Conservation (phyloP, 345 rosid species). For the Adansonia digitata region DNA sequence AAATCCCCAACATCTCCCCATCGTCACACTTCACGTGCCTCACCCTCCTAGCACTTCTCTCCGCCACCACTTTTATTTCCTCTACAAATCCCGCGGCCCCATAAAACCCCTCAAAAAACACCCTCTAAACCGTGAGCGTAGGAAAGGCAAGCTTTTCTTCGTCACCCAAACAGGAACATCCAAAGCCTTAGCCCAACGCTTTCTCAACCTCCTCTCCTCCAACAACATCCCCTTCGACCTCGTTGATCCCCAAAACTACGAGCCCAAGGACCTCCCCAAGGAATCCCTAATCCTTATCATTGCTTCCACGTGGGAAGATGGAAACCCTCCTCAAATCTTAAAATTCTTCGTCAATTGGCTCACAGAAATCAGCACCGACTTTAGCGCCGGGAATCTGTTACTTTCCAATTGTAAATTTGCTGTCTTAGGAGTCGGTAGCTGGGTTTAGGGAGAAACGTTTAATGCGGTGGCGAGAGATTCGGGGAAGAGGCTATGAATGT, state of each 20-base stretch:
- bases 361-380: constrained; percentile 78
- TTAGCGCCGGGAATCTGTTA: constrained; percentile 74
- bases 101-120: constrained; percentile 36
- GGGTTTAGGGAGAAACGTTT: constrained; percentile 57
- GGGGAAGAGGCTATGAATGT: constrained; percentile 50
- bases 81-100: constrained; percentile 81
- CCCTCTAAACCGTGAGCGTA: constrained; percentile 25
- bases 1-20: constrained; percentile 31
- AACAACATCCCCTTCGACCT: constrained; percentile 53
- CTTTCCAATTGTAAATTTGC: constrained; percentile 64
- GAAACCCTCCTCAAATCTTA: constrained; percentile 62
- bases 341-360: constrained; percentile 70
- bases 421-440: constrained; percentile 89
- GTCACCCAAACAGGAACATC: constrained; percentile 82
- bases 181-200: constrained; percentile 58
- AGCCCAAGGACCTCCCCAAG: constrained; percentile 82
- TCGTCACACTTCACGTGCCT: constrained; percentile 52
- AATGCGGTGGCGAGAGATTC: constrained; percentile 75
- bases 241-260: constrained; percentile 67
- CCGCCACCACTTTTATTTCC: constrained; percentile 78
- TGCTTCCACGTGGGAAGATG: constrained; percentile 92
- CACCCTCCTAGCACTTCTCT: constrained; percentile 66
- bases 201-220: constrained; percentile 35
- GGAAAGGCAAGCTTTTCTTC: constrained; percentile 64
- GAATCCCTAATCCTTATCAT: constrained; percentile 59